A percentile compares a stretch with the other conserved stretches of the same genome.
These are phyloP conservation scores for Myxozyma monticola DNA, from an alignment of 805 yeast genomes.

Conservation along the genomic window DNA sequence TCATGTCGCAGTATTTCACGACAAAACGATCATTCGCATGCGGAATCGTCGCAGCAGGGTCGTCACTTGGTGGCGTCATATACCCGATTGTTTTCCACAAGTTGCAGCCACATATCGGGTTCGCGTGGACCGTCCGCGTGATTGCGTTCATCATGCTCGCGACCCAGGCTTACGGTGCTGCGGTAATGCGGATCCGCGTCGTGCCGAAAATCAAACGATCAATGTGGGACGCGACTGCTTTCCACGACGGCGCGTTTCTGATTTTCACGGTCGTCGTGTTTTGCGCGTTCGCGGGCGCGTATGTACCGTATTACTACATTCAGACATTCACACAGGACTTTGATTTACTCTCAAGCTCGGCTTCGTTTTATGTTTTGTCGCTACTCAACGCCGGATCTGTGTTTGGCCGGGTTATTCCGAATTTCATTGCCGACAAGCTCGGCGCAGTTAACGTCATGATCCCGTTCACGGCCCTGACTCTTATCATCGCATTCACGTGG, in stretches of 20 bases:
- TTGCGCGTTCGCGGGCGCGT: conserved; percentile 37
- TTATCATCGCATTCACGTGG: conserved; percentile 41
- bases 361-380: conserved; percentile 38
- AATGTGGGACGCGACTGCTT: conserved; percentile 30
- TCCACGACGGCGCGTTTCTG: conserved; percentile 35
- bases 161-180: conserved; percentile 32
- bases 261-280: conserved; percentile 32
- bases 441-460: conserved; percentile 50
- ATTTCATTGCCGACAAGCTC: conserved; percentile 47
- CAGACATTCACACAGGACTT: conserved; percentile 34
- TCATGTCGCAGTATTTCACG: conserved; percentile 49
- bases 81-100: conserved; percentile 50
- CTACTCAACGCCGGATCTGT: conserved; percentile 43
- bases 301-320: conserved; percentile 38
- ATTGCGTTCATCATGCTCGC: conserved; percentile 48
- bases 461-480: conserved; percentile 37
- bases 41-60: conserved; percentile 52
- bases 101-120: conserved; percentile 48
- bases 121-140: conserved; percentile 54
- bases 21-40: conserved; percentile 44
- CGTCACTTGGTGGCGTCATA: conserved; percentile 53
- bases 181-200: conserved; percentile 35
- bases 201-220: conserved; percentile 14
- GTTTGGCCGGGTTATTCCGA: conserved; percentile 53
- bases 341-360: conserved; percentile 27